Evolutionary conservation across 1,284 basidiomycete genomes (phyloP).

Genomic region (Phylloporus gajari): DNA sequence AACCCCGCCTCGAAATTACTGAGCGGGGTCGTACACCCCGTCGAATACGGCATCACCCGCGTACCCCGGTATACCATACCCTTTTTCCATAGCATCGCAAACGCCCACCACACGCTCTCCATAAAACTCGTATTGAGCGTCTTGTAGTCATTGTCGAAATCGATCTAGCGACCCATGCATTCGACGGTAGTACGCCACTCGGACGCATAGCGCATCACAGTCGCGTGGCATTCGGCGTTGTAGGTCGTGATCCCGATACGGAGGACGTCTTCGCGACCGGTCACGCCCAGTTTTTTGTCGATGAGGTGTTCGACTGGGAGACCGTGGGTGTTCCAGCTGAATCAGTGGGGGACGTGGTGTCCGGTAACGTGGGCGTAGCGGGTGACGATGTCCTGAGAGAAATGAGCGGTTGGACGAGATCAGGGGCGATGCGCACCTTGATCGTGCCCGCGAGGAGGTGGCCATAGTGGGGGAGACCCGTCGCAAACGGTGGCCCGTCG

Average conservation of each 20-base stretch:
- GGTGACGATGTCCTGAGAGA: conserved; percentile 89
- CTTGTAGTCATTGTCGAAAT: conserved; percentile 99
- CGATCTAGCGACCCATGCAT: conserved; percentile 99
- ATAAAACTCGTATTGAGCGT: conserved; percentile 94
- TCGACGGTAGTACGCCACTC: conserved; percentile 97
- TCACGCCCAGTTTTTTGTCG: conserved; percentile 96
- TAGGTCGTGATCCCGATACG: conserved; percentile 97
- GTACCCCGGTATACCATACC: conserved; percentile 94
- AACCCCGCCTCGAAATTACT: conserved; percentile 98
- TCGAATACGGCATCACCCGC: conserved; percentile 99
- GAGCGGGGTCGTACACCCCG: conserved; percentile 94
- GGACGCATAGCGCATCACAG: conserved; percentile 96
- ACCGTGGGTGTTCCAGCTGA: conserved; percentile 99
- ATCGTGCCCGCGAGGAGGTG: conserved; percentile 93
- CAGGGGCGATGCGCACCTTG: conserved; percentile 70
- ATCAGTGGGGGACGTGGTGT: conserved; percentile 93
- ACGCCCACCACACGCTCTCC: conserved; percentile 99
- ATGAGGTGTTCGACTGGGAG: conserved; percentile 99
- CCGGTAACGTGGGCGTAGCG: conserved; percentile 95
- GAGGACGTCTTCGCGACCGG: conserved; percentile 93
- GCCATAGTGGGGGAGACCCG: conserved; percentile 96
- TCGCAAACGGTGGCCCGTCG: conserved; percentile 98
- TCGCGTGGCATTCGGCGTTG: conserved; percentile 95
- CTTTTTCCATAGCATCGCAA: conserved; percentile 91
- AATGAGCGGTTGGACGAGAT: background rate